A percentile compares a stretch with the other conserved stretches of the same genome.
phyloP scores from a whole-genome alignment of 169 alveolate genomes.

The Cryptosporidium viatorum region DNA sequence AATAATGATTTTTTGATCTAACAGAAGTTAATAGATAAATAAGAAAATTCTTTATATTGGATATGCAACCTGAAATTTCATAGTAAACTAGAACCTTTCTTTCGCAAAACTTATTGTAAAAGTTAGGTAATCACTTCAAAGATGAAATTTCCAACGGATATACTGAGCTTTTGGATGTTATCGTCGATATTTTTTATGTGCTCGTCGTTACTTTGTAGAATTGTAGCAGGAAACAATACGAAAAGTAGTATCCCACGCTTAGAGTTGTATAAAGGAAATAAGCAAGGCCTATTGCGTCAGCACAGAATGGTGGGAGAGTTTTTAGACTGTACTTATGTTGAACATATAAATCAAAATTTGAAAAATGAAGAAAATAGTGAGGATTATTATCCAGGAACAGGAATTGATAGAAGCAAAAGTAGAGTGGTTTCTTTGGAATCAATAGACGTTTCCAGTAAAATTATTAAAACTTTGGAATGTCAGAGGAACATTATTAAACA shows the following conservation, averaged over 20 bases:
- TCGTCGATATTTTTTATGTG: not conserved
- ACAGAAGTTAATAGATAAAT: conserved; percentile 15
- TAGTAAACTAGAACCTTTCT: not conserved
- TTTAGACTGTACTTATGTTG: conserved; percentile 51
- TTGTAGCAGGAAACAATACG: not conserved
- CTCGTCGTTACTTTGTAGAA: not conserved
- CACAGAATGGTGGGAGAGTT: conserved; percentile 63
- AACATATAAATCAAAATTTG: conserved; percentile 1
- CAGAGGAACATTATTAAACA: not conserved
- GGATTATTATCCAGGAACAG: conserved; percentile 31
- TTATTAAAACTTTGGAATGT: conserved; percentile 14
- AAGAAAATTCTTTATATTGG: conserved; percentile 11
- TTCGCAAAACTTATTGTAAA: not conserved
- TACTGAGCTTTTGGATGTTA: not conserved
- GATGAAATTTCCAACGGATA: not conserved
- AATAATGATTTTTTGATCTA: conserved; percentile 66
- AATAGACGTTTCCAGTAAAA: conserved; percentile 15
- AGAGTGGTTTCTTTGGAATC: conserved; percentile 26
- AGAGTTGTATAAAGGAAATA: conserved; percentile 33
- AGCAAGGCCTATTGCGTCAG: conserved; percentile 32
- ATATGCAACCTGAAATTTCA: conserved; percentile 15
- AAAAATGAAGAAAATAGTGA: not conserved
- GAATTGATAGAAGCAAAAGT: conserved; percentile 17
- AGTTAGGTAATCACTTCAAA: not conserved
- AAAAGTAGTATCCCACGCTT: conserved; percentile 2